Base-by-base conservation (phyloP, 2,329 filamentous ascomycete species). In the Cryphonectria radicalis region DNA sequence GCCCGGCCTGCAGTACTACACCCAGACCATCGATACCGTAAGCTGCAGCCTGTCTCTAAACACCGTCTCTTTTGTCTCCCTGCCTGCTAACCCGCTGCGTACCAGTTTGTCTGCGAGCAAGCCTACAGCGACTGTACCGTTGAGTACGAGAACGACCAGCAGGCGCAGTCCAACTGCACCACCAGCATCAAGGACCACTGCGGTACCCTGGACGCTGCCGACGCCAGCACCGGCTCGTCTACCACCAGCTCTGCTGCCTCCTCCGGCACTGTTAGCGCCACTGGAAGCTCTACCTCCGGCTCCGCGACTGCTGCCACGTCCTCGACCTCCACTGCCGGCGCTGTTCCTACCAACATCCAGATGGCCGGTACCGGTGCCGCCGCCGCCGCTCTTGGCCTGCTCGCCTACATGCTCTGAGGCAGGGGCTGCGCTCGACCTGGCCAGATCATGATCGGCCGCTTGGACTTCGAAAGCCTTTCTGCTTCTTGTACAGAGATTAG, bases 1-100 rank as follows among this genome's bases (percentile, higher is more conserved):
- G 8, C 86, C 87, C 19, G 85, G 84, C 71, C 83, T 89, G 63
- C 80, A 87, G 78, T 83, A 85, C 78, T 89, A 87, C 80, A 75
- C 73, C 65, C 83, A 88, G 81, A 87, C 86, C 3, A 80, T 89
- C 74, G 83, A 84, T 64, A 83, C 80, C 70, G 80, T 82, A 76
- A 74, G 80, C 75, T 5, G 28, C 55, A 22, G 11, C 17, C 32
- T n/a, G 28, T 17, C 63, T 6, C n/a, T n/a, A 19, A 43, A 25
- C 25, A 35, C 14, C 7, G 22, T n/a, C 8, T 57, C 11, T 57
- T 28, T 28, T 28, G 53, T 57, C 32, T 57, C n/a, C n/a, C 25
- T 28, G 53, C 25, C 74, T 72, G 53, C 77, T 77, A 65, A 72
- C 73, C 46, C 7, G 43, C 19, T 35, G 17, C 32, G 4, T 25